Base-by-base conservation (phyloP, 768 basidiomycete genomes). In the Russula sp. region DNA sequence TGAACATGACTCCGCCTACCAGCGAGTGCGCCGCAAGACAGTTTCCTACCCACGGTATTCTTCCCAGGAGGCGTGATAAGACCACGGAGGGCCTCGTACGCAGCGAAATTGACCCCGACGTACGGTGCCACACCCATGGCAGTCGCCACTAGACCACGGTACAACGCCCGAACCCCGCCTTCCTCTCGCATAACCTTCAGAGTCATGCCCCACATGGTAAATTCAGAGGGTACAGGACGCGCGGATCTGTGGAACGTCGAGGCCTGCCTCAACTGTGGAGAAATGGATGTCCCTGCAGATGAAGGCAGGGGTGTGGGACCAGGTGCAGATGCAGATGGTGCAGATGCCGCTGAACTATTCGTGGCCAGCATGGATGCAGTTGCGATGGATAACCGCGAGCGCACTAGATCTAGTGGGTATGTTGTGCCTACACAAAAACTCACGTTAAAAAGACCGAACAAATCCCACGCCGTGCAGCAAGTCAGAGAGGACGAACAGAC, bases 331-430 rank as follows among this genome's bases (percentile, higher is more conserved):
- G 78, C 58, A 54, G 60, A n/a, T 13, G 74, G 73, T 43, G 78
- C 58, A 54, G 60, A n/a, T 13, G 42, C 16, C 42, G 25, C 41
- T 5, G 56, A 56, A 38, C 14, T 41, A 53, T 54, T 58, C 18
- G 58, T 32, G 34, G 39, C 13, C 34, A 79, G 73, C 71, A 90
- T 79, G 51, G 88, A 88, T n/a, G 93, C 89, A 5, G 93, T 93
- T 20, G 92, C 93, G 70, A 98, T 96, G 20, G 92, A 95, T 60
- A 99, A 77, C 39, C 96, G 83, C 29, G 93, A 90, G 47, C 96
- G 83, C 35, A 98, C 90, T 52, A 99, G 86, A 72, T 99, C 96
- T 65, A 98, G 76, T 9, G 96, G 96, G 76, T 94, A 92, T 75
- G 91, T 93, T 50, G 90, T 80, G 66, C 86, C 90, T 91, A 58